Evolutionary conservation across 2,329 filamentous ascomycete genomes (phyloP).

Genomic region (Talaromyces verruculosus): DNA sequence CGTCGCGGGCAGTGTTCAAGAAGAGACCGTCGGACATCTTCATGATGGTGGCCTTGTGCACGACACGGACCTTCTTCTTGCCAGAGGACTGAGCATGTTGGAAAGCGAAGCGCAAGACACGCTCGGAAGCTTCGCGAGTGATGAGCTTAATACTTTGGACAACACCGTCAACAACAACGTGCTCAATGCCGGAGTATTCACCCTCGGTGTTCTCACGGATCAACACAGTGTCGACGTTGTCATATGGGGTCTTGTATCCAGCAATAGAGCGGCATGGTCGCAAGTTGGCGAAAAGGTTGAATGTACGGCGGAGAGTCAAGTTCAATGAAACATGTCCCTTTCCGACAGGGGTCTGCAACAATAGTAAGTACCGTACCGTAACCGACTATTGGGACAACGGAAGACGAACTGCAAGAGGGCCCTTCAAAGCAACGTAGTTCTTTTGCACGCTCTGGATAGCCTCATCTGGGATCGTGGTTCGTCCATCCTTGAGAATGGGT

Average conservation of each 20-base stretch:
- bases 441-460: conserved; percentile 90
- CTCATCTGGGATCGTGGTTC: conserved; percentile 88
- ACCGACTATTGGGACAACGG: not conserved
- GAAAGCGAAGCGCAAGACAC: conserved; percentile 95
- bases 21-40: conserved; percentile 99
- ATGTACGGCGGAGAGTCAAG: conserved; percentile 95
- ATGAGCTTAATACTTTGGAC: conserved; percentile 99
- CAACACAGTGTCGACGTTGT: conserved; percentile 92
- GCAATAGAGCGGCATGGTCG: conserved; percentile 95
- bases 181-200: conserved; percentile 99
- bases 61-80: conserved; percentile 93
- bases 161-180: conserved; percentile 94
- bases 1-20: conserved; percentile 78
- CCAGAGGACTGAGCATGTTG: conserved; percentile 93
- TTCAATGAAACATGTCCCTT: conserved; percentile 99
- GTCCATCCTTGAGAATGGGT: conserved; percentile 88
- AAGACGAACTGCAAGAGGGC: conserved; percentile 80
- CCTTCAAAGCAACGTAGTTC: conserved; percentile 98
- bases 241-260: conserved; percentile 98
- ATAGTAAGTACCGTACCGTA: conserved; percentile 29
- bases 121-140: conserved; percentile 89
- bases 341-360: conserved; percentile 77
- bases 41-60: conserved; percentile 99
- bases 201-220: conserved; percentile 99
- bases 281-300: conserved; percentile 99